These are phyloP conservation scores for Paracorniculantispora psalliotae DNA, from an alignment of 2,329 filamentous ascomycete species.

Conservation along the genomic window DNA sequence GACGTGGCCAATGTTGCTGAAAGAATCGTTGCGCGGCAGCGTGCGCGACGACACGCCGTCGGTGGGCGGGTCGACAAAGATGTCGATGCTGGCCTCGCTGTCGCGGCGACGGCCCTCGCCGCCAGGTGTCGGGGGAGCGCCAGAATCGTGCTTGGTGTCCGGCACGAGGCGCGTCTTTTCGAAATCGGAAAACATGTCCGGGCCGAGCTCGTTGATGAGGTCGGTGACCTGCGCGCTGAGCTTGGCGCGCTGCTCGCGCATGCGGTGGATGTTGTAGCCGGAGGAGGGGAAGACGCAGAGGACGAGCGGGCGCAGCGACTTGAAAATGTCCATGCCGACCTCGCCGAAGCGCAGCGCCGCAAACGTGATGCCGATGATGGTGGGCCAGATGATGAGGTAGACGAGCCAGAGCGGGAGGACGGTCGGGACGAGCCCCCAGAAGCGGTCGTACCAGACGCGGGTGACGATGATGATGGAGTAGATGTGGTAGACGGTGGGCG, in stretches of 20 bases:
- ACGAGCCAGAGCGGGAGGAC: slow-evolving; percentile 78
- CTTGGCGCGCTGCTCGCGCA: slow-evolving; percentile 66
- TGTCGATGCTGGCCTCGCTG: slow-evolving; percentile 42
- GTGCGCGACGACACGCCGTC: slow-evolving; percentile 39
- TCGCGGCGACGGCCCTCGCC: slow-evolving; percentile 39
- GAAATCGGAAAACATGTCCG: slow-evolving; percentile 97
- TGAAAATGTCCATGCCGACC: slow-evolving; percentile 98
- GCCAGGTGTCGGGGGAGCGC: slow-evolving; percentile 22
- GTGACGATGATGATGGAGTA: slow-evolving; percentile 71
- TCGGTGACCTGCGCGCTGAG: slow-evolving; percentile 81
- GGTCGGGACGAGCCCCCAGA: slow-evolving; percentile 74
- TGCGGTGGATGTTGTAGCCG: slow-evolving; percentile 74
- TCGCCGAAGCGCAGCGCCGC: slow-evolving; percentile 92
- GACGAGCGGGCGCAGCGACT: slow-evolving; percentile 83
- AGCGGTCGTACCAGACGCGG: slow-evolving; percentile 75
- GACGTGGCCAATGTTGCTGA: slow-evolving; percentile 81
- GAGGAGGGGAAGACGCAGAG: slow-evolving; percentile 81
- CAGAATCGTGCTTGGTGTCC: slow-evolving; percentile 41
- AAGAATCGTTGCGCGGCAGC: slow-evolving; percentile 83
- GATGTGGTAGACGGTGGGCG: slow-evolving; percentile 74
- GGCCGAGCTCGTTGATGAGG: slow-evolving; percentile 90
- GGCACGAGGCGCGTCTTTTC: slow-evolving; percentile 67
- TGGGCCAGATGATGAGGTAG: slow-evolving; percentile 66
- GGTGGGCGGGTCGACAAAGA: slow-evolving; percentile 35
- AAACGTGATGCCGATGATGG: slow-evolving; percentile 87